A percentile compares a stretch with the other conserved stretches of the same genome.
Conservation (phyloP, 129 eudicot genomes). For the Logfia minima region DNA sequence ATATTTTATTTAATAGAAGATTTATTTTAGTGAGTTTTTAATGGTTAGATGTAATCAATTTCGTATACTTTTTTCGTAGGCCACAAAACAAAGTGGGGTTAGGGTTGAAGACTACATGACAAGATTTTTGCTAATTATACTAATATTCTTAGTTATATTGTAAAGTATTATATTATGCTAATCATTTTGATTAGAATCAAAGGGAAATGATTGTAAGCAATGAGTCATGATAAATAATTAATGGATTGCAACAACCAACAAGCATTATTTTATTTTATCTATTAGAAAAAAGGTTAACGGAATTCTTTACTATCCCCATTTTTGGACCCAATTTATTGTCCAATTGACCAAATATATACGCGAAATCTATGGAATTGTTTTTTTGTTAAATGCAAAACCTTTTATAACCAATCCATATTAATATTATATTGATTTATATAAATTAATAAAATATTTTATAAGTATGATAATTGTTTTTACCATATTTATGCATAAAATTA, state of each 20-base stretch:
- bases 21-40: background rate
- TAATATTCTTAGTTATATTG: background rate
- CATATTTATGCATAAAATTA: too few species aligned
- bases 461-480: too few species aligned
- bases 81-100: background rate
- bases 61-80: background rate
- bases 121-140: background rate
- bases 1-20: too few species aligned
- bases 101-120: background rate
- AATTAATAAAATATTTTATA: too few species aligned
- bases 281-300: background rate
- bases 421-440: too few species aligned
- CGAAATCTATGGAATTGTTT: background rate
- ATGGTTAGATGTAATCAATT: background rate
- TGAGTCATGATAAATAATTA: background rate
- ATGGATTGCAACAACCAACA: conserved; percentile 6
- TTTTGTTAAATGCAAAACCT: background rate
- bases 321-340: background rate
- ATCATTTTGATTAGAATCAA: conserved; percentile 13
- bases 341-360: background rate
- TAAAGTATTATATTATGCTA: background rate
- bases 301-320: background rate
- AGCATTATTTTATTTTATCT: background rate
- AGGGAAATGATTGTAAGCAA: background rate
- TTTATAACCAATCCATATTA: too few species aligned